Evolutionary conservation across 2,329 filamentous ascomycete genomes (phyloP).

Genomic region (Lojkania enalia): DNA sequence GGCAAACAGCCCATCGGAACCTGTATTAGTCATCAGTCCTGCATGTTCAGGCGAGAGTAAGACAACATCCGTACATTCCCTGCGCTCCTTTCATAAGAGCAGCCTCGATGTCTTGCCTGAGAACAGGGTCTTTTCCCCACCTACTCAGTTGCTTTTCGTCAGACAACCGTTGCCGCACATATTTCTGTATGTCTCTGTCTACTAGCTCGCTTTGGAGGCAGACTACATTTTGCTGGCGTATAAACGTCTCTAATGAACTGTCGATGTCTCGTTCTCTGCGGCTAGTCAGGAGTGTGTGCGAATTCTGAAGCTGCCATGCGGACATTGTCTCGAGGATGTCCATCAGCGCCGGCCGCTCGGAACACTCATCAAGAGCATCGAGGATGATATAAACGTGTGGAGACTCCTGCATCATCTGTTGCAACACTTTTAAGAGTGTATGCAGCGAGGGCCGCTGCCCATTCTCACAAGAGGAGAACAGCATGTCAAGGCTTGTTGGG

Average conservation of each 20-base stretch:
- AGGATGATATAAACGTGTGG: slow-evolving; percentile 23
- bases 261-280: slow-evolving; percentile 35
- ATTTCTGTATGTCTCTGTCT: slow-evolving; percentile 33
- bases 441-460: slow-evolving; percentile 24
- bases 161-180: slow-evolving; percentile 39
- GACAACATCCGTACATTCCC: slow-evolving; percentile 29
- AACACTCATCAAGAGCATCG: slow-evolving; percentile 37
- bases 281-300: slow-evolving; percentile 34
- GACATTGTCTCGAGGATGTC: slow-evolving; percentile 21
- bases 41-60: too few relatives aligned
- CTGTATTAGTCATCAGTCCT: neutral
- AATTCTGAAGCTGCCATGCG: slow-evolving; percentile 24
- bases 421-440: slow-evolving; percentile 24
- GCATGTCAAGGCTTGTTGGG: slow-evolving; percentile 21
- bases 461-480: slow-evolving; percentile 30
- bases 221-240: slow-evolving; percentile 18
- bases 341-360: slow-evolving; percentile 25
- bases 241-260: slow-evolving; percentile 16
- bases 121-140: slow-evolving; percentile 26
- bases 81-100: slow-evolving; percentile 32
- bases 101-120: slow-evolving; percentile 32
- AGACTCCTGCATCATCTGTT: slow-evolving; percentile 30
- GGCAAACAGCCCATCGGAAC: slow-evolving; percentile 11
- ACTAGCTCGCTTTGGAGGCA: slow-evolving; percentile 29
- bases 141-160: slow-evolving; percentile 28